Evolutionary conservation across 2,329 filamentous ascomycete species (phyloP).

Genomic region (Fusarium staphyleae): DNA sequence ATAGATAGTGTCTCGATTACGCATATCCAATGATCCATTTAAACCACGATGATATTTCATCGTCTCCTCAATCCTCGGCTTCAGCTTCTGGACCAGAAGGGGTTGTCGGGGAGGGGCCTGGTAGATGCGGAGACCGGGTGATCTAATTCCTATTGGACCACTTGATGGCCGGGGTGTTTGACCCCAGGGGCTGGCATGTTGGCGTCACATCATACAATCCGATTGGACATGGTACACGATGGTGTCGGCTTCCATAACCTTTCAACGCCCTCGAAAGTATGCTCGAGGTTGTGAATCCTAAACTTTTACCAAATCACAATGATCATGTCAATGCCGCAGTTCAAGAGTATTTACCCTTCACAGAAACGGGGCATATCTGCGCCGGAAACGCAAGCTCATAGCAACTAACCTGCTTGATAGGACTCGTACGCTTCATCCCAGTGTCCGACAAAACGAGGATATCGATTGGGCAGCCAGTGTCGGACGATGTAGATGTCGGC

Average conservation of each 20-base stretch:
- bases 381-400: too few relatives aligned
- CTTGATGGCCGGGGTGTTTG: too few relatives aligned
- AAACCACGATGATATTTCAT: too few relatives aligned
- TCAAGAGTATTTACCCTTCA: not conserved
- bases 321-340: not conserved
- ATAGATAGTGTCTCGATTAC: too few relatives aligned
- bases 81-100: too few relatives aligned
- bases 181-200: too few relatives aligned
- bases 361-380: too few relatives aligned
- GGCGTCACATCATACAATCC: not conserved
- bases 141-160: conserved; percentile 1
- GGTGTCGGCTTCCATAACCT: not conserved
- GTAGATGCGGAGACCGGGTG: not conserved
- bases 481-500: conserved; percentile 61
- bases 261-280: not conserved
- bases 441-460: conserved; percentile 55
- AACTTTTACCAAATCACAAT: not conserved
- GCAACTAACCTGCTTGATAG: conserved; percentile 46
- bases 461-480: conserved; percentile 62
- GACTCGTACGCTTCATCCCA: conserved; percentile 65
- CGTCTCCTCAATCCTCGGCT: too few relatives aligned
- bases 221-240: too few relatives aligned
- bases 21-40: too few relatives aligned
- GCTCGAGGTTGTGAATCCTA: not conserved
- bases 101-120: too few relatives aligned